Evolutionary conservation across 1,284 basidiomycete genomes (phyloP), one percentile per base, ranked within the genome.

Genomic region (Marasmius sp.): DNA sequence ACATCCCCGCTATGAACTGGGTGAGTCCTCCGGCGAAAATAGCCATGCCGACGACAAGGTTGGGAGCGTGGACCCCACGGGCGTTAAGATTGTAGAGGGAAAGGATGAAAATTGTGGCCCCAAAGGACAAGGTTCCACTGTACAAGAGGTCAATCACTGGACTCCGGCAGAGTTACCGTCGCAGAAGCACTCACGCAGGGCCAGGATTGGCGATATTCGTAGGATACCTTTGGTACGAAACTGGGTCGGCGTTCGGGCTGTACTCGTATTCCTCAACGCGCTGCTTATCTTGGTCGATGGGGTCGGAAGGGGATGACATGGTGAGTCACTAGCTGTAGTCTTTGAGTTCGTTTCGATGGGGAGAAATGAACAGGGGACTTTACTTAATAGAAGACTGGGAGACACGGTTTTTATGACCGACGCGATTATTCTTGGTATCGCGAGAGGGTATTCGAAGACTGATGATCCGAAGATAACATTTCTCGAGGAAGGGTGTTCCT

Each of bases 21-120:
- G 84, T 85, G 33, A 96, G 83, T 63, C 96, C 95, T 61, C 95
- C 95, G 64, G 84, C 85, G 72, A 85, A 90, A 64, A 92, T 74
- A 4, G 92, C 91, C 86, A 95, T 91, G 64, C 92, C 93, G 60
- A 95, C 82, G 64, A 96, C 85, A 60, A 91, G 85, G 70, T 95
- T 95, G 39, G 88, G 82, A 2, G 72, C 72, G 18, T 70, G 67
- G 60, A 91, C 76, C 18, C 76, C 75, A 18, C 85, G 79, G 47
- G 87, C 75, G 60, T 79, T 70, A 45, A 83, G 77, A 70, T 89
- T 91, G 79, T 82, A 87, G 69, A 91, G 66, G 9, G 88, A 89
- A 56, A 91, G 77, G 63, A 91, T 83, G 69, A 92, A 82, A 0
- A 88, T 89, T 36, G 88, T 91, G 1, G 86, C 84, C 7, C 88